phyloP scores from a whole-genome alignment of 2,329 filamentous ascomycete genomes.

The Arthrobotrys pseudoclavata region DNA sequence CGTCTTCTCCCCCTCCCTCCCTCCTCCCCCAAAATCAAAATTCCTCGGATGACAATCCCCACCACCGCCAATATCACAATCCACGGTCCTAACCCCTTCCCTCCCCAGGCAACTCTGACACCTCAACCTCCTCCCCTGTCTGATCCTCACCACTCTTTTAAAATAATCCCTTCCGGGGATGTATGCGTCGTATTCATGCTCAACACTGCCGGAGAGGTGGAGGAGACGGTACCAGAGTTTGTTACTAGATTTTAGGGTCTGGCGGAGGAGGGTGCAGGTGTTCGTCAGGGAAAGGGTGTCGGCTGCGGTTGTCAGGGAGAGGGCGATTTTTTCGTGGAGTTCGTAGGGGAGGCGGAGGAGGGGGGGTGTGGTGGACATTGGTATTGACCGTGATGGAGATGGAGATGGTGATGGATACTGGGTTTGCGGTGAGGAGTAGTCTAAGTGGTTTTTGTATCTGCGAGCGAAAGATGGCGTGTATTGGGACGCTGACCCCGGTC shows the following conservation, averaged over 20 bases:
- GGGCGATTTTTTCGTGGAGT: slow-evolving; percentile 36
- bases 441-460: no score
- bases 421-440: no score
- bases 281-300: slow-evolving; percentile 17
- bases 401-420: background rate
- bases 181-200: slow-evolving; percentile 24
- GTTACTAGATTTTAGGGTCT: slow-evolving; percentile 14
- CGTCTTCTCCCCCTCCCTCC: no score
- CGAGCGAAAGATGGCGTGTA: no score
- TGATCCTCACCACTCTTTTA: slow-evolving; percentile 17
- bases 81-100: slow-evolving; percentile 17
- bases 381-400: background rate
- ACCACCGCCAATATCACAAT: background rate
- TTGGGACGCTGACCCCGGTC: no score
- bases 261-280: background rate
- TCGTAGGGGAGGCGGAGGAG: slow-evolving; percentile 42
- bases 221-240: slow-evolving; percentile 28
- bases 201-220: slow-evolving; percentile 27
- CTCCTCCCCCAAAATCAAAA: background rate
- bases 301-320: background rate
- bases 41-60: background rate
- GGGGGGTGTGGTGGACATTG: background rate
- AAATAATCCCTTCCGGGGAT: slow-evolving; percentile 20
- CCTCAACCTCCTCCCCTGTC: slow-evolving; percentile 26
- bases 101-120: slow-evolving; percentile 36